Base-by-base conservation (phyloP, 352 stramenopile species). In the Pythium aristosporum region DNA sequence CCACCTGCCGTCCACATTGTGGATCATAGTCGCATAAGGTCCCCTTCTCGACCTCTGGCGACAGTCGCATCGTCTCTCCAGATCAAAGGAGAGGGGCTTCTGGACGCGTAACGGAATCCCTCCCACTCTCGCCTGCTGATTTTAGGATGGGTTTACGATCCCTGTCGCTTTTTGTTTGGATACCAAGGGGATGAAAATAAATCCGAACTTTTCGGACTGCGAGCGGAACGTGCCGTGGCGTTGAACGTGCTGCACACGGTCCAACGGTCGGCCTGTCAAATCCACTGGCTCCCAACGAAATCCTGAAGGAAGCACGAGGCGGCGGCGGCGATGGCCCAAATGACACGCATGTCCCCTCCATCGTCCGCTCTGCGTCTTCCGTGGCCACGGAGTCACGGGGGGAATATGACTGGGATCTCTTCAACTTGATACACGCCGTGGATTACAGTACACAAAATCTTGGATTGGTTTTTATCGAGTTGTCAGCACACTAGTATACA, bases 401-500 rank as follows among this genome's bases (percentile, higher is more conserved):
- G 25, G 3, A 30, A 30, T 30, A 2, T 30, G 25, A 5, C 25
- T 30, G 25, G 25, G 25, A 30, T 30, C 25, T 30, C 25, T 30
- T 30, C 25, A 30, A 30, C 25, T 30, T 30, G 25, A 30, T 30
- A 2, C 25, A 30, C 5, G 25, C 3, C 25, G 12, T 52, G 3
- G 10, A 12, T 47, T 62, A 62, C 20, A 42, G 36, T 65, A 65
- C 59, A 65, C 59, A 65, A 65, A 65, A 65, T 16, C 8, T 65
- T 58, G 51, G 20, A 15, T 39, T 37, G 53, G 3, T 60, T 50
- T 37, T 28, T 20, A 20, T 28, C 8, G 15, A 25, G 28, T 18
- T 30, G 25, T 30, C 18, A 44, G 13, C 37, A 25, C 50, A 37
- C 50, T 62, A 67, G 21, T 61, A 67, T 67, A 67, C 61, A 67